Evolutionary conservation across 495 filamentous ascomycete species (phyloP).

Genomic region (Lichenothelia convexa): DNA sequence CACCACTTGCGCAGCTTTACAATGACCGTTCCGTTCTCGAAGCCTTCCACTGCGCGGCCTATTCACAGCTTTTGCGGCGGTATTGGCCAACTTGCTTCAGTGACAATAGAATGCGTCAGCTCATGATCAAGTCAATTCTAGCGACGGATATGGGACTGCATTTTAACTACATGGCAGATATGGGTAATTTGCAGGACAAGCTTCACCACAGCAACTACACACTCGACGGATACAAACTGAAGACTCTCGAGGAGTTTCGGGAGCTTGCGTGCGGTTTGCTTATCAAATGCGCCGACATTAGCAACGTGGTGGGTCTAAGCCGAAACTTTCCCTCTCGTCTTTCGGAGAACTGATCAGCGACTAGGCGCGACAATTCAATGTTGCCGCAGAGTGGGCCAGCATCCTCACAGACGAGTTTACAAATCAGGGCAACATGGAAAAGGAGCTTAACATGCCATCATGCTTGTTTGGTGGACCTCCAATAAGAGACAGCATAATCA

Average conservation of each 20-base stretch:
- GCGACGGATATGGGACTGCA: constrained; percentile 96
- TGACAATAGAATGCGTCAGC: constrained; percentile 55
- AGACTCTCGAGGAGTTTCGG: constrained; percentile 50
- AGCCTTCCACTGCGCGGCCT: constrained; percentile 94
- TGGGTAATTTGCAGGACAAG: constrained; percentile 60
- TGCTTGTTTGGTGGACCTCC: constrained; percentile 71
- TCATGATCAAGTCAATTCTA: constrained; percentile 89
- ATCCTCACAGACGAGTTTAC: constrained; percentile 88
- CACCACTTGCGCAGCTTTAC: constrained; percentile 90
- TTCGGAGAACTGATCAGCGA: constrained; percentile 8
- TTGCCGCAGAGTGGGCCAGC: constrained; percentile 71
- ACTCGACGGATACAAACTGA: constrained; percentile 49
- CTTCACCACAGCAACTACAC: constrained; percentile 41
- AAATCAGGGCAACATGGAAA: constrained; percentile 82
- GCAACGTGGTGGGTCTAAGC: constrained; percentile 58
- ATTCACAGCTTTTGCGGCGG: constrained; percentile 83
- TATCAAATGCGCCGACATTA: constrained; percentile 97
- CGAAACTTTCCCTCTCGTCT: constrained; percentile 12
- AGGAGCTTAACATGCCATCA: constrained; percentile 65
- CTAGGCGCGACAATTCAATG: constrained; percentile 63
- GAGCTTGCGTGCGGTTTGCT: constrained; percentile 68
- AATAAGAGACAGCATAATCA: constrained; percentile 59
- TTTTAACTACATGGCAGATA: constrained; percentile 81
- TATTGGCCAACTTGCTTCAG: constrained; percentile 75
- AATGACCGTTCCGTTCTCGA: constrained; percentile 95